Evolutionary conservation across 371 early-diverging fungal genomes (phyloP).

Genomic region (Chytridium lagenaria): DNA sequence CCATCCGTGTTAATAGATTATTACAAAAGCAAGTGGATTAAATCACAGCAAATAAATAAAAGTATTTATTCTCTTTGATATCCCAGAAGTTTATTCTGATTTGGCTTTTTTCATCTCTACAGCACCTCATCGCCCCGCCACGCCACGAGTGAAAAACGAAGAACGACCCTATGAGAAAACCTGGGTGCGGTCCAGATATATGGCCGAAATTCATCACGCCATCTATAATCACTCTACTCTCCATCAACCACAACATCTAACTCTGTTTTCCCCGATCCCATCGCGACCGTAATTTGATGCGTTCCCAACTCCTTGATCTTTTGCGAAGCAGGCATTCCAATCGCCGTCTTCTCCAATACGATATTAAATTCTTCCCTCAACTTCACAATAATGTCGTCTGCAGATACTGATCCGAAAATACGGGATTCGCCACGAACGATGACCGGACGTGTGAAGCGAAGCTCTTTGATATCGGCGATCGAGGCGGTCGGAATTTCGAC

Average conservation of each 20-base stretch:
- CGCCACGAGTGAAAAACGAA: no score
- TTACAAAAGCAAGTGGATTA: no score
- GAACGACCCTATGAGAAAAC: no score
- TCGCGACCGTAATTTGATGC: constrained; percentile 29
- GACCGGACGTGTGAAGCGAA: constrained; percentile 45
- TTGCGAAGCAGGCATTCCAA: constrained; percentile 27
- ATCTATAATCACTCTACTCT: no score
- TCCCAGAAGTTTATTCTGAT: no score
- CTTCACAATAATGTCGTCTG: constrained; percentile 40
- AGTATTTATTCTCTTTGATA: no score
- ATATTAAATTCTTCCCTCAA: constrained; percentile 33
- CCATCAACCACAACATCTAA: constrained; percentile 4
- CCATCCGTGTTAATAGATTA: no score
- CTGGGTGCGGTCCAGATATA: no score
- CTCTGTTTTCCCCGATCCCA: not conserved
- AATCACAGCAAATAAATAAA: no score
- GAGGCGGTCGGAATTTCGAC: not conserved
- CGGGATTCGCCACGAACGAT: constrained; percentile 35
- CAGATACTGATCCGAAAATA: constrained; percentile 56
- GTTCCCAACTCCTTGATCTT: constrained; percentile 48
- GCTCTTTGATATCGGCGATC: constrained; percentile 7
- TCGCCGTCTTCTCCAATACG: constrained; percentile 21
- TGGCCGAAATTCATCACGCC: no score
- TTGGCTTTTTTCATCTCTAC: no score
- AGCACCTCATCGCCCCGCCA: no score